Conservation (phyloP, 192 early-diverging fungal species). For the Coemansia sp. region DNA sequence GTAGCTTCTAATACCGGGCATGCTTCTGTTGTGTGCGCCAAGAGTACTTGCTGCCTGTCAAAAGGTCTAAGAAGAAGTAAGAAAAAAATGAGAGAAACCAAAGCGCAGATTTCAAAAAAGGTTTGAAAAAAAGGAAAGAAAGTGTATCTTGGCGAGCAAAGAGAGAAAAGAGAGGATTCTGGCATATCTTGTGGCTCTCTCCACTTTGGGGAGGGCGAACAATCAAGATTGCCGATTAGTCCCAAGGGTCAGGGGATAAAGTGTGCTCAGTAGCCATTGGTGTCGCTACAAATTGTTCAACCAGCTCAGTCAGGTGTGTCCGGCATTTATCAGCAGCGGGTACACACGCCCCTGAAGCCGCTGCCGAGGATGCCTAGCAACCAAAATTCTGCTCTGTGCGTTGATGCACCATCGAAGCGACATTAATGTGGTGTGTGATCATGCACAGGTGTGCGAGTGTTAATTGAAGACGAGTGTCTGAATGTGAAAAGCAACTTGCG, state of each 20-base stretch:
- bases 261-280: neutral
- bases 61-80: neutral
- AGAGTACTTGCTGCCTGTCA: neutral
- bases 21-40: constrained; percentile 15
- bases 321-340: neutral
- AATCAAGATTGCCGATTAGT: neutral
- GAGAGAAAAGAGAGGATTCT: neutral
- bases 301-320: neutral
- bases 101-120: constrained; percentile 8
- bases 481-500: neutral
- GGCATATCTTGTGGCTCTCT: neutral
- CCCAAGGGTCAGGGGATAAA: neutral
- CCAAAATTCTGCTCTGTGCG: neutral
- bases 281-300: neutral
- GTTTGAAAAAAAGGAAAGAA: neutral
- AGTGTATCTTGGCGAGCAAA: neutral
- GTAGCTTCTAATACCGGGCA: constrained; percentile 36
- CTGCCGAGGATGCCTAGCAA: neutral
- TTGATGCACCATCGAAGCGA: neutral
- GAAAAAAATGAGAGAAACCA: constrained; percentile 11
- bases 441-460: neutral
- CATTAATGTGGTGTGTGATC: neutral
- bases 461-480: neutral
- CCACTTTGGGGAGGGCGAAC: neutral
- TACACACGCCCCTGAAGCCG: neutral